Conservation (phyloP, 768 basidiomycete genomes). For the Suillus bovinus region DNA sequence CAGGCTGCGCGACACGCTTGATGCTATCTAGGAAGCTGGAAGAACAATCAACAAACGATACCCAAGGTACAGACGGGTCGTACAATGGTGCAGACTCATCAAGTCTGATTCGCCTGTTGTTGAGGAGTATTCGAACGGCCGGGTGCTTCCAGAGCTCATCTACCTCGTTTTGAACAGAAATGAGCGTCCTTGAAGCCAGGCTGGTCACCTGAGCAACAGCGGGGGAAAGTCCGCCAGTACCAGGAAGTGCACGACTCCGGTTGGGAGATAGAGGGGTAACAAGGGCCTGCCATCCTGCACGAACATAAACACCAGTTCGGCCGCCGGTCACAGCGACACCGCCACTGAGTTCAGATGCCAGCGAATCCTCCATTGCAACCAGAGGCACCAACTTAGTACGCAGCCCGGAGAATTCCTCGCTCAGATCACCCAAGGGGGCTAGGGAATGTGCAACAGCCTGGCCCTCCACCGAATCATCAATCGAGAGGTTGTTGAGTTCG, state of each 20-base stretch:
- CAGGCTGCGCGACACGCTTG: conserved; percentile 62
- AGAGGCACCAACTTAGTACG: conserved; percentile 61
- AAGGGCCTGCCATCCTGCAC: conserved; percentile 71
- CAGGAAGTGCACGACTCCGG: conserved; percentile 41
- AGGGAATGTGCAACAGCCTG: conserved; percentile 33
- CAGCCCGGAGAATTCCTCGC: conserved; percentile 50
- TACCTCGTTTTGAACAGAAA: conserved; percentile 51
- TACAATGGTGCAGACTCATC: conserved; percentile 81
- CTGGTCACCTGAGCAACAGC: conserved; percentile 44
- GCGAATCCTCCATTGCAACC: conserved; percentile 63
- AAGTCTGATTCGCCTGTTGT: conserved; percentile 59
- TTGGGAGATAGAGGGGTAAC: conserved; percentile 43
- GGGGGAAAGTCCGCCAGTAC: conserved; percentile 31
- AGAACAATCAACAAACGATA: conserved; percentile 8
- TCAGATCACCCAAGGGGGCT: conserved; percentile 35
- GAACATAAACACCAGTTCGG: conserved; percentile 63
- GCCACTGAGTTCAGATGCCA: conserved; percentile 67
- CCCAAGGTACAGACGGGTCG: conserved; percentile 23
- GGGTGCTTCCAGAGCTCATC: conserved; percentile 70
- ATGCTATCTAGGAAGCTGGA: conserved; percentile 69
- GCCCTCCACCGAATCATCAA: conserved; percentile 30
- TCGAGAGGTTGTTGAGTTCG: conserved; percentile 42
- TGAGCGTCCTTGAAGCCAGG: conserved; percentile 57
- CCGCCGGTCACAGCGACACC: conserved; percentile 64
- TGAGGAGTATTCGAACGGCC: conserved; percentile 57